phyloP scores from a whole-genome alignment of 768 basidiomycete genomes.

The Thelephora aurantiotincta region DNA sequence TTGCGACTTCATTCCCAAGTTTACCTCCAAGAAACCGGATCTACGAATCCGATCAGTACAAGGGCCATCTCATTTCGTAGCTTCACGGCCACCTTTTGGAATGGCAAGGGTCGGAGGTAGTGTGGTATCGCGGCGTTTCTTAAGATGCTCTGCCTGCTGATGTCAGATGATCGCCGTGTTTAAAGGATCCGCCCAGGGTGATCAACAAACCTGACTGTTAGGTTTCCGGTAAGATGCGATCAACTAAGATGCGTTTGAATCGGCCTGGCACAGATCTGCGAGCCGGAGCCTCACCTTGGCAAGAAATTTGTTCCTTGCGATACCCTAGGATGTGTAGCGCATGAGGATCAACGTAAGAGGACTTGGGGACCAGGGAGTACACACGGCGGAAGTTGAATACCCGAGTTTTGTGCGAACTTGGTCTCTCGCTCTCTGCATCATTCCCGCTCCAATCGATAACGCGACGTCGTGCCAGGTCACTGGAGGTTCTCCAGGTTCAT shows the following conservation, averaged over 20 bases:
- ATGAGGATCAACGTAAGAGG: neutral
- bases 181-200: neutral
- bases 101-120: conserved; percentile 75
- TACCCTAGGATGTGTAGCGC: conserved; percentile 36
- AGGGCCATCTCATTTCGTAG: neutral
- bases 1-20: conserved; percentile 74
- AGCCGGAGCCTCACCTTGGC: conserved; percentile 51
- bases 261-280: neutral
- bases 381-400: conserved; percentile 88
- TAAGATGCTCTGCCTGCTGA: conserved; percentile 52
- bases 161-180: neutral
- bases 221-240: conserved; percentile 88
- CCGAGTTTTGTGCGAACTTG: conserved; percentile 60
- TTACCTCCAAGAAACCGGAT: conserved; percentile 95
- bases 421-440: conserved; percentile 64
- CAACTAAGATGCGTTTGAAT: conserved; percentile 31
- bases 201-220: conserved; percentile 51
- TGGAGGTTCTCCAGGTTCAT: conserved; percentile 16
- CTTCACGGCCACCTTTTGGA: conserved; percentile 25
- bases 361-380: conserved; percentile 12
- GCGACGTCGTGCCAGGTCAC: conserved; percentile 89
- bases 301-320: conserved; percentile 87
- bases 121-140: conserved; percentile 71
- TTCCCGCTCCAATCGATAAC: conserved; percentile 73
- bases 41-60: conserved; percentile 21